Evolutionary conservation across 331 rosid genomes (phyloP).

Genomic region (Malus hybrid): DNA sequence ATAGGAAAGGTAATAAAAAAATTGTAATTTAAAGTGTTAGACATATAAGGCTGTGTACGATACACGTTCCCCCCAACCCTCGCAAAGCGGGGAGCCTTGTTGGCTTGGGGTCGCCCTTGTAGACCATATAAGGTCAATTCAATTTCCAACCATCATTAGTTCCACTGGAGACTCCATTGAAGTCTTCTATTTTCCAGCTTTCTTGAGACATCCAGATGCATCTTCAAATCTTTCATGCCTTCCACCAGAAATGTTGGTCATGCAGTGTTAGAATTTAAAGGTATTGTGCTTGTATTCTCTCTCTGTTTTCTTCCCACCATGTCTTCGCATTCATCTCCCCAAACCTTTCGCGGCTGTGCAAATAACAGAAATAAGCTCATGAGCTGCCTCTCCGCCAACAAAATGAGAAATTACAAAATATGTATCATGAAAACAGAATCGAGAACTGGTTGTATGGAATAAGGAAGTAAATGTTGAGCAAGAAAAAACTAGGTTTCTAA

Average conservation of each 20-base stretch:
- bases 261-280: constrained; percentile 27
- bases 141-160: constrained; percentile 13
- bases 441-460: no score
- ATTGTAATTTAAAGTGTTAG: constrained; percentile 7
- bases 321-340: constrained; percentile 65
- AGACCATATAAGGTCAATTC: constrained; percentile 11
- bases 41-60: not conserved
- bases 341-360: constrained; percentile 72
- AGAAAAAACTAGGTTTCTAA: not conserved
- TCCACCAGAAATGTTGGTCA: constrained; percentile 6
- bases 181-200: not conserved
- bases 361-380: constrained; percentile 1
- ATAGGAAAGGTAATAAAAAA: not conserved
- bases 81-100: no score
- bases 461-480: no score
- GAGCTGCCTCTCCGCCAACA: not conserved
- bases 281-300: constrained; percentile 74
- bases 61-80: no score
- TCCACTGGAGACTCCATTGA: not conserved
- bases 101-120: no score
- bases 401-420: not conserved
- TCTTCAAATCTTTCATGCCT: constrained; percentile 28
- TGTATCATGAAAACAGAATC: not conserved
- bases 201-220: constrained; percentile 18
- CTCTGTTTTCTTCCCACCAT: constrained; percentile 95